These are phyloP conservation scores for Suillus placidus DNA, from an alignment of 768 basidiomycete genomes.

Conservation along the genomic window DNA sequence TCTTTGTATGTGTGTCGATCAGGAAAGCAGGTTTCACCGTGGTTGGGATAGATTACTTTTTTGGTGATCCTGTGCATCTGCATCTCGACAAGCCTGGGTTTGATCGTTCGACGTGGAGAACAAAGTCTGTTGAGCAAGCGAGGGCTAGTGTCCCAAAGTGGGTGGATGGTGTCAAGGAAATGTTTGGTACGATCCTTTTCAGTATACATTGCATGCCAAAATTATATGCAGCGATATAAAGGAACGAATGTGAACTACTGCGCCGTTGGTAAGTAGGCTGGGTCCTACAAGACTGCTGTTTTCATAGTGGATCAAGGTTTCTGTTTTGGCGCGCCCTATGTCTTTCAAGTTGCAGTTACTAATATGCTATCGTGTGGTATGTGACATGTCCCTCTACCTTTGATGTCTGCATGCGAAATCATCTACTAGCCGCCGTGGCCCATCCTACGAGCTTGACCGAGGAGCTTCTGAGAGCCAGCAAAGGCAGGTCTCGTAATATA, in stretches of 20 bases:
- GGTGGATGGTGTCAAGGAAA: constrained; percentile 51
- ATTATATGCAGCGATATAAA: constrained; percentile 15
- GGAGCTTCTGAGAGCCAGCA: constrained; percentile 49
- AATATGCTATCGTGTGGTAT: constrained; percentile 53
- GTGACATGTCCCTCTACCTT: neutral
- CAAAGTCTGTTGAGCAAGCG: constrained; percentile 38
- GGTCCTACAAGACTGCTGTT: neutral
- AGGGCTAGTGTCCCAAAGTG: constrained; percentile 48
- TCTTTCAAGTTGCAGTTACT: constrained; percentile 47
- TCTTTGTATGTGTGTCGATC: neutral
- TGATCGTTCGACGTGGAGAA: constrained; percentile 46
- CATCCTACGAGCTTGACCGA: constrained; percentile 56
- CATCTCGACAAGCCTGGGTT: constrained; percentile 42
- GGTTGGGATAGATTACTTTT: constrained; percentile 64
- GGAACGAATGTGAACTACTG: constrained; percentile 40
- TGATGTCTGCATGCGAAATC: neutral
- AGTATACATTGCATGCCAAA: constrained; percentile 16
- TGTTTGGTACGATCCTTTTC: constrained; percentile 43
- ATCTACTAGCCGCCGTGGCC: constrained; percentile 50
- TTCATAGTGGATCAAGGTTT: constrained; percentile 42
- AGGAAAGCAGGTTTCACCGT: constrained; percentile 54
- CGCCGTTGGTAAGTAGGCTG: constrained; percentile 43
- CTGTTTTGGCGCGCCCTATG: constrained; percentile 60
- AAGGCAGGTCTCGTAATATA: constrained; percentile 38
- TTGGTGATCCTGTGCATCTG: constrained; percentile 54